Base-by-base conservation (phyloP, 169 alveolate genomes). In the Eimeria maxima region DNA sequence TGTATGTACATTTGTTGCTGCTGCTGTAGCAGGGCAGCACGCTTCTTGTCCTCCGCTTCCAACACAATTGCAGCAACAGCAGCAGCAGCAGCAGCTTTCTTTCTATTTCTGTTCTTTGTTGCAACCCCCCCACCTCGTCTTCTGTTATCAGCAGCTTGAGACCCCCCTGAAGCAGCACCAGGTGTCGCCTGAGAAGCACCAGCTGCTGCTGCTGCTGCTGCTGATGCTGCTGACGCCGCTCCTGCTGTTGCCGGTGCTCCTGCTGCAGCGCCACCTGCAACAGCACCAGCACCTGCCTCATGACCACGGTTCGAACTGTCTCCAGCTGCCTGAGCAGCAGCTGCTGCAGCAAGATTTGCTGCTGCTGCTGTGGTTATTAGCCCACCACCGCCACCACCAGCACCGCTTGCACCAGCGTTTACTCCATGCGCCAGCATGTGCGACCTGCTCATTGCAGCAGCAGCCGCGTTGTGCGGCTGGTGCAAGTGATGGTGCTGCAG, bases 21-120 rank as follows among this genome's bases (percentile, higher is more conserved):
- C 88, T 76, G 88, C 63, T 76, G 88, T 42, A 76, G 88, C 88
- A 76, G 20, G 13, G 88, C 88, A 13, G 88, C 60, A 10, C 88
- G 88, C 50, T 76, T 76, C 88, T 76, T 76, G 33, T 76, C 88
- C 44, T 76, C 88, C 14, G 88, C 88, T 76, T 76, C 88, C 57
- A 76, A 11, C 16, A 76, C 88, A 20, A 76, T 76, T 8, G 88
- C 88, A 33, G 88, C 88, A 76, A 76, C 88, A 76, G 88, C 88
- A 44, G 88, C 88, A 76, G 88, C 88, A 76, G 88, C 90, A 7
- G 90, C 90, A 45, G 90, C 90, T 53, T 47, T 81, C 71, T 81
- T 44, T 38, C 90, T 76, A 47, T 76, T 76, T 20, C 88, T 38
- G 20, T 76, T 76, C 27, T 76, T 76, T 47, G 88, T 76, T 13